These are phyloP conservation scores for Trametes punicea DNA, from an alignment of 768 basidiomycete genomes.

Conservation along the genomic window DNA sequence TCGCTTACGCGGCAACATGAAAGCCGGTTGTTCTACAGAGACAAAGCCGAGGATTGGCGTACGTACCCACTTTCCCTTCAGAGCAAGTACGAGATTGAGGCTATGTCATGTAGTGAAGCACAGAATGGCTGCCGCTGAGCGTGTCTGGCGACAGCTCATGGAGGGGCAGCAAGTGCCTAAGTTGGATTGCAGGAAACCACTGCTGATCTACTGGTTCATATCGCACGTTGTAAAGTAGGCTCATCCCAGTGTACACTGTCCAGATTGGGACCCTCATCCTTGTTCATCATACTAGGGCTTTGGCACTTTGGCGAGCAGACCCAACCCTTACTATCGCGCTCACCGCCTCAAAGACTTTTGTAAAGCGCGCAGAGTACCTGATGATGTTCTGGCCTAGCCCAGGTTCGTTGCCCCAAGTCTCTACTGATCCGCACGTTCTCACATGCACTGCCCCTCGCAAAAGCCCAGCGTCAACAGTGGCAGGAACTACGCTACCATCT, in stretches of 20 bases:
- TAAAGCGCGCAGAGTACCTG: conserved; percentile 59
- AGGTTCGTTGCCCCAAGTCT: conserved; percentile 41
- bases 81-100: not conserved
- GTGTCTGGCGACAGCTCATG: conserved; percentile 3
- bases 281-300: conserved; percentile 37
- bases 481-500: conserved; percentile 45
- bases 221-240: conserved; percentile 57
- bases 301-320: conserved; percentile 61
- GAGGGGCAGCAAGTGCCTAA: not conserved
- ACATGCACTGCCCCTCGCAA: not conserved
- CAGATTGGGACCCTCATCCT: no score
- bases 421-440: not conserved
- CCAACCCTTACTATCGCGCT: conserved; percentile 55
- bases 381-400: conserved; percentile 61
- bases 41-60: conserved; percentile 31
- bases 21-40: conserved; percentile 25
- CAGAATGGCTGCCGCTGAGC: conserved; percentile 8
- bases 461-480: conserved; percentile 54
- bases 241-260: conserved; percentile 1
- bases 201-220: conserved; percentile 76
- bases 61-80: not conserved
- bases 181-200: conserved; percentile 44
- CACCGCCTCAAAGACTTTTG: conserved; percentile 55
- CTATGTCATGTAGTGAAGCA: not conserved
- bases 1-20: not conserved